These are phyloP conservation scores for Taphrina sp. DNA, from an alignment of 1,139 yeast species.

Conservation along the genomic window DNA sequence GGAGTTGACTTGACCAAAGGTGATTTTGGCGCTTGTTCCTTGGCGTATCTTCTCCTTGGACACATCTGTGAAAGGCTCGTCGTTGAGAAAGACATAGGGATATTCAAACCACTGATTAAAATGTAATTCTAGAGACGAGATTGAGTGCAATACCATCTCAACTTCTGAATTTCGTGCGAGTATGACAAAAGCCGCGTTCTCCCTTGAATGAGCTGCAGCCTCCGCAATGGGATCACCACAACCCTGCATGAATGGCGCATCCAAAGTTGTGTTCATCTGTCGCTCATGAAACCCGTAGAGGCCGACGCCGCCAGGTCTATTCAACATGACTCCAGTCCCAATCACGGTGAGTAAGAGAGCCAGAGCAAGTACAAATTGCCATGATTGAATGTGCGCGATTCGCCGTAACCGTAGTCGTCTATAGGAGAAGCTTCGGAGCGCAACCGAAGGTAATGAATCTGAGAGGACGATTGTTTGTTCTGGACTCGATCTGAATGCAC, in stretches of 20 bases:
- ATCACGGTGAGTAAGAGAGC: no score
- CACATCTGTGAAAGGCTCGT: constrained; percentile 64
- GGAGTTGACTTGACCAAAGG: constrained; percentile 59
- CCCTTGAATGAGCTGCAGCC: constrained; percentile 43
- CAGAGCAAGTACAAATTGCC: no score
- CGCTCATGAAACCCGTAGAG: no score
- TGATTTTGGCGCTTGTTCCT: constrained; percentile 57
- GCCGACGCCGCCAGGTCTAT: no score
- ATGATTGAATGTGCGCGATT: no score
- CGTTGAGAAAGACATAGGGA: constrained; percentile 84
- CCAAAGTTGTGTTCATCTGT: constrained; percentile 1
- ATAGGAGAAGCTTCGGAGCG: no score
- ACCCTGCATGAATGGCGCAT: constrained; percentile 17
- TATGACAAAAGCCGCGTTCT: constrained; percentile 77
- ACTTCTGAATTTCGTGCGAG: constrained; percentile 74
- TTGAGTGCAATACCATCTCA: constrained; percentile 63
- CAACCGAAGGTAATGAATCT: no score
- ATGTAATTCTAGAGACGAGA: constrained; percentile 72
- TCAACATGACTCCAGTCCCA: no score
- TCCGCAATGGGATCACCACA: constrained; percentile 17
- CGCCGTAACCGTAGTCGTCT: no score
- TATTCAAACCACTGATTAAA: constrained; percentile 88
- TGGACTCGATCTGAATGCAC: no score
- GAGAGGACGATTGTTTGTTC: no score
- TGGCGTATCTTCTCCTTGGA: constrained; percentile 55